Evolutionary conservation across 192 early-diverging fungal species (phyloP), one percentile per base, ranked within the genome.

Genomic region (Linnemannia elongata): DNA sequence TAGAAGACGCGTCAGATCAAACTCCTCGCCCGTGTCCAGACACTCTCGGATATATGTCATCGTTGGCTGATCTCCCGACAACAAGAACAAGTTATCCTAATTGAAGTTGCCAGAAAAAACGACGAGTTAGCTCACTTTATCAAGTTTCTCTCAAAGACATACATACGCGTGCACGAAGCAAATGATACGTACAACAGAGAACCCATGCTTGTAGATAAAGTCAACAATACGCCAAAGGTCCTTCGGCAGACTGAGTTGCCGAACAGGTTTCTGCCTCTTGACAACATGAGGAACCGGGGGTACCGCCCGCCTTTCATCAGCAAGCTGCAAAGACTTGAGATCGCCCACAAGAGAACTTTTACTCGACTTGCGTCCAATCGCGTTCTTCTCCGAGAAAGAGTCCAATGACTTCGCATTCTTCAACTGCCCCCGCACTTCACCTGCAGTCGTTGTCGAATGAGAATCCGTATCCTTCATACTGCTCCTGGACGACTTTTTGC

Each of bases 21-120:
- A 96, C 27, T 92, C 92, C 36, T 87, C 88, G 15, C 95, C 96
- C 1, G 92, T 90, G 74, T 98, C 96, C n/a, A 99, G 88, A 60
- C 95, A 97, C 49, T 97, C 93, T 13, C 92, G 90, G 36, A 97
- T 94, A 78, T 94, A 93, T 20, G 91, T 88, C 38, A 91, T 92
- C 4, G 96, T 85, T 0, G 81, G 72, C 15, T 88, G 89, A 81
- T 98, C 95, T 35, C 96, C 96, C 35, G 84, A 81, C 13, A 85
- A 81, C 45, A 91, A 78, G 78, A 96, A 96, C 42, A 96, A 79
- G 39, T 92, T 90, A 71, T 95, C 92, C 94, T 95, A 79, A 49
- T 38, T 13, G 81, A 44, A 36, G 41, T 52, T 18, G 2, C 5
- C 49, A 52, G 20, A 12, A 27, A 38, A 38, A 9, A 24, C n/a